Evolutionary conservation across 768 basidiomycete genomes (phyloP).

Genomic region (Cystoderma amianthinum): DNA sequence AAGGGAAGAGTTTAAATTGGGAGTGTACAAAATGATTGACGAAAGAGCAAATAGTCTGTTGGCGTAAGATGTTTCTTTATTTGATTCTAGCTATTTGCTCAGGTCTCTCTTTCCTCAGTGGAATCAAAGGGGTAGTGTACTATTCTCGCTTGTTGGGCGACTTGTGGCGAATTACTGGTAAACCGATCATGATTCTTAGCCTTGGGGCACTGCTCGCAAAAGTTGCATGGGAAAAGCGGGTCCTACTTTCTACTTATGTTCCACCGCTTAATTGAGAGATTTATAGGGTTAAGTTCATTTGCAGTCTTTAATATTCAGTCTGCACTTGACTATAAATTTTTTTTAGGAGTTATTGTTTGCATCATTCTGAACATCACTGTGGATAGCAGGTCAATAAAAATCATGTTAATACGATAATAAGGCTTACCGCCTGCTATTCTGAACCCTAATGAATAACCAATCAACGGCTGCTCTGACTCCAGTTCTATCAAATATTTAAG

Average conservation of each 20-base stretch:
- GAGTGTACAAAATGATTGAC: slow-evolving; percentile 48
- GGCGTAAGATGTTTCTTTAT: slow-evolving; percentile 16
- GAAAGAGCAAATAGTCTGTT: slow-evolving; percentile 26
- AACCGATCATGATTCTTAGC: slow-evolving; percentile 12
- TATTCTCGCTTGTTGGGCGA: slow-evolving; percentile 21
- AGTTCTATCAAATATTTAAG: slow-evolving; percentile 40
- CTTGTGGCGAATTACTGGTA: slow-evolving; percentile 19
- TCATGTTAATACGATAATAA: too few relatives aligned
- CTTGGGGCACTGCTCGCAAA: too few relatives aligned
- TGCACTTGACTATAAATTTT: too few relatives aligned
- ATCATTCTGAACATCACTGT: too few relatives aligned
- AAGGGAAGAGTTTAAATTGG: slow-evolving; percentile 39
- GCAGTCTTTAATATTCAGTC: too few relatives aligned
- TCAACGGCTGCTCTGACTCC: slow-evolving; percentile 88
- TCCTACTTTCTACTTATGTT: too few relatives aligned
- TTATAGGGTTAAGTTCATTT: too few relatives aligned
- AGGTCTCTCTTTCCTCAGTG: slow-evolving; percentile 8
- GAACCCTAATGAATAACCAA: slow-evolving; percentile 91
- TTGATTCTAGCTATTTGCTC: background rate
- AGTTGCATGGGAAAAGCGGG: too few relatives aligned
- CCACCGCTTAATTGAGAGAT: too few relatives aligned
- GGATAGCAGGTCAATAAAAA: too few relatives aligned
- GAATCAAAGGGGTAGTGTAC: slow-evolving; percentile 15
- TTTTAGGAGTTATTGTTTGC: too few relatives aligned
- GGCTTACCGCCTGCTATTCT: slow-evolving; percentile 71